Conservation (phyloP, 2,329 filamentous ascomycete species). For the Hypoxylon sp. region DNA sequence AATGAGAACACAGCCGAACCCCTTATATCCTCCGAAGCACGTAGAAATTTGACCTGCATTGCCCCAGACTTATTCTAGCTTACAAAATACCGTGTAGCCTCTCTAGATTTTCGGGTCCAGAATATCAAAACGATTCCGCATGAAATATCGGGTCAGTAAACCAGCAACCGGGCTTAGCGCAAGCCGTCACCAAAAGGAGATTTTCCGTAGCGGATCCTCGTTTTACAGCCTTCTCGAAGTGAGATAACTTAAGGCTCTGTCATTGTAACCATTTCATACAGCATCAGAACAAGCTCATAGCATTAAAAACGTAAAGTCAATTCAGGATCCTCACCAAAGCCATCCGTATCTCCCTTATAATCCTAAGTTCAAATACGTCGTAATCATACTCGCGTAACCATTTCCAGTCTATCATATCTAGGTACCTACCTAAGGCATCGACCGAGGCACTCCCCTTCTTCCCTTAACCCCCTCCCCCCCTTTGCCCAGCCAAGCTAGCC, state of each 20-base stretch:
- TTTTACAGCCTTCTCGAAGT: background rate
- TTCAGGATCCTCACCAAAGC: background rate
- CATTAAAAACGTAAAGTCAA: background rate
- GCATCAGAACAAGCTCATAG: background rate
- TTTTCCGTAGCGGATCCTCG: background rate
- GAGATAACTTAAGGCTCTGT: background rate
- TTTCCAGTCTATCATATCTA: constrained; percentile 33
- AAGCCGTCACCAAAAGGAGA: background rate
- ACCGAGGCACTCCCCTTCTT: too few species aligned
- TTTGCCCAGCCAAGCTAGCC: too few species aligned
- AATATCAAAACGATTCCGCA: background rate
- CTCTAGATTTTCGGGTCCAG: background rate
- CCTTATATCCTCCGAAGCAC: background rate
- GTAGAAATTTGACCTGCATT: background rate
- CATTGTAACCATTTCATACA: background rate
- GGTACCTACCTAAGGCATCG: constrained; percentile 5
- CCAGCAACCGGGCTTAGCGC: too few species aligned
- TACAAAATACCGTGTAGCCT: background rate
- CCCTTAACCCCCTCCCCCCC: constrained; percentile 8
- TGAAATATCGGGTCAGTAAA: background rate
- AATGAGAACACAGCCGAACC: background rate
- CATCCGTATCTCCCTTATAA: background rate
- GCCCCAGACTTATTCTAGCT: background rate
- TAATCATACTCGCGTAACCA: constrained; percentile 29
- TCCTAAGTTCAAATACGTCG: constrained; percentile 8